Evolutionary conservation across 176 grass and related monocot species (phyloP).

Genomic region (Triticum aestivum): IWGSC_CS_RefSeq_v2.1 NC_057812.1:690188514-690189013

Average conservation of each 20-base stretch:
- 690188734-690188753: neutral
- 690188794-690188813: slow-evolving; percentile 29
- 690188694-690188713: slow-evolving; percentile 33
- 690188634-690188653: slow-evolving; percentile 53
- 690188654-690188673: slow-evolving; percentile 44
- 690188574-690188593: slow-evolving; percentile 80
- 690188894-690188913: neutral
- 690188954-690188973: neutral
- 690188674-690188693: slow-evolving; percentile 31
- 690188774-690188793: slow-evolving; percentile 8
- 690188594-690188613: slow-evolving; percentile 58
- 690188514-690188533: slow-evolving; percentile 28
- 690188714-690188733: slow-evolving; percentile 25
- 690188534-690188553: slow-evolving; percentile 99
- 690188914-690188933: neutral
- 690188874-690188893: neutral
- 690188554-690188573: slow-evolving; percentile 96
- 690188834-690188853: slow-evolving; percentile 12
- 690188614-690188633: slow-evolving; percentile 48
- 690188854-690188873: neutral
- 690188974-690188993: neutral
- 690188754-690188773: slow-evolving; percentile 36
- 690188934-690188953: neutral
- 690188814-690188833: slow-evolving; percentile 45
- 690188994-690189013: neutral